Percentiles rank a stretch among this genome's conserved stretches.
These are phyloP conservation scores for Akanthomyces uredinophilus DNA, from an alignment of 2,329 filamentous ascomycete species.

Conservation along the genomic window DNA sequence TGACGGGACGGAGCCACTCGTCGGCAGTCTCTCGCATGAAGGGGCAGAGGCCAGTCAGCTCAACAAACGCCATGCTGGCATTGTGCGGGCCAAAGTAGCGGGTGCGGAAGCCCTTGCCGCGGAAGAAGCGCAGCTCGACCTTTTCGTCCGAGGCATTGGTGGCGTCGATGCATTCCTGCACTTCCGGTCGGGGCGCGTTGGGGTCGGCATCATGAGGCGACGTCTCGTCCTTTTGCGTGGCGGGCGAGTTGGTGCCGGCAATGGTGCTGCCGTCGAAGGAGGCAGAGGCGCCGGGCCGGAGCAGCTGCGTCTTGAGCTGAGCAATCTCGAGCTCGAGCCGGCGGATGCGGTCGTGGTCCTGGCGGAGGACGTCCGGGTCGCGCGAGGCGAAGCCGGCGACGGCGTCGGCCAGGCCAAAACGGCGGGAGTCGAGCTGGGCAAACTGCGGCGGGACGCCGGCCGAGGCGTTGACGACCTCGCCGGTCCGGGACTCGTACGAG, in stretches of 20 bases:
- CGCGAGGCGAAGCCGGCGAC: conserved; percentile 28
- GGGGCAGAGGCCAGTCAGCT: conserved; percentile 51
- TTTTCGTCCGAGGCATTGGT: conserved; percentile 39
- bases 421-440: conserved; percentile 37
- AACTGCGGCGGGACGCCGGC: conserved; percentile 40
- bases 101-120: conserved; percentile 55
- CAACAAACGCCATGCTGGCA: conserved; percentile 55
- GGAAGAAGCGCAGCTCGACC: conserved; percentile 52
- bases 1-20: conserved; percentile 55
- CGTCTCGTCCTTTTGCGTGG: conserved; percentile 40
- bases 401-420: conserved; percentile 29
- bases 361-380: conserved; percentile 33
- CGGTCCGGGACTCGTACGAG: conserved; percentile 53
- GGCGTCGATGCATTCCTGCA: conserved; percentile 36
- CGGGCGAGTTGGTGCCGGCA: conserved; percentile 39
- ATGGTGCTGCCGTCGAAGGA: conserved; percentile 49
- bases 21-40: conserved; percentile 60
- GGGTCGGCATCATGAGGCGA: conserved; percentile 25
- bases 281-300: conserved; percentile 34
- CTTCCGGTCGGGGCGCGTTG: conserved; percentile 30
- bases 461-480: conserved; percentile 44
- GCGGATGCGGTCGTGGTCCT: conserved; percentile 54
- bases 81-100: conserved; percentile 58
- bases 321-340: conserved; percentile 54
- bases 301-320: conserved; percentile 49